Evolutionary conservation across 306 rosid species (phyloP), one percentile per base, ranked within the genome.

Genomic region (Ormosia emarginata): DNA sequence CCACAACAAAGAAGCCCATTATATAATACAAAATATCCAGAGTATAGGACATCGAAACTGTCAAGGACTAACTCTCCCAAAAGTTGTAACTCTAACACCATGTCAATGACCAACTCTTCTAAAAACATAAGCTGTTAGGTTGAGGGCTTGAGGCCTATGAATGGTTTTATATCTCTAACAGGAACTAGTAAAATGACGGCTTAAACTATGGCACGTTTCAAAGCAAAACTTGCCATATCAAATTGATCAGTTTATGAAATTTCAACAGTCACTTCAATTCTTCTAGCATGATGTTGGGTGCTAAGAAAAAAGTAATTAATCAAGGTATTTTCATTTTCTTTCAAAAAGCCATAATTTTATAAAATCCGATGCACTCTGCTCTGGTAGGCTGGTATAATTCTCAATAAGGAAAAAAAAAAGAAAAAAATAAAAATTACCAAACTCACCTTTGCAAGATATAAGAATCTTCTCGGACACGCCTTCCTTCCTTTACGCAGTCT

Each of bases 401-500:
- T 14, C 58, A 74, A n/a, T 10, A 52, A 49, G 74, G 13, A 53
- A n/a, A 12, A 34, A 30, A 5, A 8, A 0, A 56, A 5, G 7
- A 0, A 56, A 50, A 63, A 4, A 32, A 17, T 58, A 43, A 53
- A 24, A 32, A 24, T 24, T 18, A 46, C 53, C 40, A 59, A 66
- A 18, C 3, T 79, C 80, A 95, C 99, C 99, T 88, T 87, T 79
- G 88, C 74, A 75, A 65, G 9, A 66, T 79, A 75, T 93, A 95
- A 65, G 96, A 79, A 79, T 79, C 87, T 87, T 89, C 96, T 3
- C 91, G 90, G 37, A 95, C 90, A 68, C 91, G 90, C 87, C 70
- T 88, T 80, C 94, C 87, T 78, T 86, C 93, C 85, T 75, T 89
- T 43, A 95, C 74, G 81, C 97, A 95, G 12, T 93, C 99, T 85